These are phyloP conservation scores for Penicillium hesseltinei DNA, from an alignment of 2,329 filamentous ascomycete species.

Conservation along the genomic window DNA sequence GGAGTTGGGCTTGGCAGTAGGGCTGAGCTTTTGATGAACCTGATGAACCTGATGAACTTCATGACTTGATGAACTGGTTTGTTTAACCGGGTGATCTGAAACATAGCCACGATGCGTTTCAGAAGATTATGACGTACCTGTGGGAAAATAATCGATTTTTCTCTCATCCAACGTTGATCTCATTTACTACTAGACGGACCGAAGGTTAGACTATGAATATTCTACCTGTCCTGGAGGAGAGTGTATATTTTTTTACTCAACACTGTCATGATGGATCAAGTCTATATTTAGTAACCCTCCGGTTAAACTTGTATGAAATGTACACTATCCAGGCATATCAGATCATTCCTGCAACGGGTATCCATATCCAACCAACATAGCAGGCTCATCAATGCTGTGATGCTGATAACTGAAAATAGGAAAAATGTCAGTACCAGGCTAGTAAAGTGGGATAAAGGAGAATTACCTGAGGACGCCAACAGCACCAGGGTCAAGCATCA, in stretches of 20 bases:
- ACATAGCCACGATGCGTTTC: not conserved
- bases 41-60: not conserved
- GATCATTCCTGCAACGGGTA: conserved; percentile 28
- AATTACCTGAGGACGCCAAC: conserved; percentile 43
- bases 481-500: conserved; percentile 48
- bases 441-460: not conserved
- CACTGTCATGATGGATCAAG: not conserved
- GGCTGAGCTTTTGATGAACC: not conserved
- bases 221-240: not conserved
- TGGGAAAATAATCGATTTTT: not conserved
- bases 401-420: conserved; percentile 33
- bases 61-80: not conserved
- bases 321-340: not conserved
- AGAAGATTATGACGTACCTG: not conserved
- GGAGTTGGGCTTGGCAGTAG: conserved; percentile 6
- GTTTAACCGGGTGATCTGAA: not conserved
- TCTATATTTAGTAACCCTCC: not conserved
- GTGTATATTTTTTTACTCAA: not conserved
- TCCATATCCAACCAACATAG: conserved; percentile 44
- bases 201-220: not conserved
- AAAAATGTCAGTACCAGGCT: not conserved
- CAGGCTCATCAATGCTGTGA: conserved; percentile 41
- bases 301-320: not conserved
- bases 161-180: not conserved
- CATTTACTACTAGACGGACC: not conserved